Evolutionary conservation across 2,329 filamentous ascomycete species (phyloP).

Genomic region (Talaromyces sp.): DNA sequence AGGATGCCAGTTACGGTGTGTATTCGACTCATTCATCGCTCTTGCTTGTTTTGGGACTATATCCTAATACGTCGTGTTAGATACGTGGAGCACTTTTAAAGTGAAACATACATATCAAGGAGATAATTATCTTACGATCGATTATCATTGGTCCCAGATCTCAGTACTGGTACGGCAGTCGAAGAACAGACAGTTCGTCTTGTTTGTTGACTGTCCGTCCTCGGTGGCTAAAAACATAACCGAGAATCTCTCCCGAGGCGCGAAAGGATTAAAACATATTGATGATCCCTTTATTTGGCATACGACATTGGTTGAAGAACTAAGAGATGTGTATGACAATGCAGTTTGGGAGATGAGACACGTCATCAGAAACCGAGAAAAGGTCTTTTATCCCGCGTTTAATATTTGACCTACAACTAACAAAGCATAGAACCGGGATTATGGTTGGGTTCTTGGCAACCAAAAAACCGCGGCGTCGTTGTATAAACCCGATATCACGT

Average conservation of each 20-base stretch:
- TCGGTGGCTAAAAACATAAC: conserved; percentile 1
- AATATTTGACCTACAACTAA: neutral
- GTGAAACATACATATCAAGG: conserved; percentile 8
- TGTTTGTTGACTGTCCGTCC: conserved; percentile 9
- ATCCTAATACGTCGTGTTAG: neutral
- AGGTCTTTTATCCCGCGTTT: neutral
- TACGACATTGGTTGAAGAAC: neutral
- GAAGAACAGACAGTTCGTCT: conserved; percentile 4
- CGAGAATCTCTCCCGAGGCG: neutral
- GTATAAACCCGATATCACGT: conserved; percentile 2
- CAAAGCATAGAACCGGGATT: neutral
- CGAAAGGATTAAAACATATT: neutral
- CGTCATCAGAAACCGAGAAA: conserved; percentile 6
- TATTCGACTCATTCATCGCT: neutral
- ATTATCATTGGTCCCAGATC: conserved; percentile 12
- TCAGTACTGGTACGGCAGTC: conserved; percentile 9
- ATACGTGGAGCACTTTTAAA: conserved; percentile 12
- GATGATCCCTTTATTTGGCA: conserved; percentile 11
- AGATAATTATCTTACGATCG: neutral
- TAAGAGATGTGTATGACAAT: conserved; percentile 6
- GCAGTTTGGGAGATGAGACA: conserved; percentile 8
- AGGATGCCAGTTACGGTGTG: neutral
- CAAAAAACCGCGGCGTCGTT: neutral
- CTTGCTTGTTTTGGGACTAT: neutral
- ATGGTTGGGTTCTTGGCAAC: neutral